Evolutionary conservation across 352 stramenopile species (phyloP).

Genomic region (Pythium diclinum): DNA sequence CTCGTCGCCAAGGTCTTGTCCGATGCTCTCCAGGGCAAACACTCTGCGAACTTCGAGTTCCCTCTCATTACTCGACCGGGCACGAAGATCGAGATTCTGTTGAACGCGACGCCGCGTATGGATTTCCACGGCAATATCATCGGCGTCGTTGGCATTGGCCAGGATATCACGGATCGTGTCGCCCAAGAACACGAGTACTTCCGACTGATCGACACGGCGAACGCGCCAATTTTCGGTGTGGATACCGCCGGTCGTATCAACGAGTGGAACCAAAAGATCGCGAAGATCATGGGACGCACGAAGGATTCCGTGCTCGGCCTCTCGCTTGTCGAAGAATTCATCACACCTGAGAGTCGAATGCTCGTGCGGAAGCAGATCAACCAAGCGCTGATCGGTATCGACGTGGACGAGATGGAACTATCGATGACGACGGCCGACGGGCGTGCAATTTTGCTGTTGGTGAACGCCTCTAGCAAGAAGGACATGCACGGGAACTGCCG

Average conservation of each 20-base stretch:
- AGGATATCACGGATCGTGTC: constrained; percentile 79
- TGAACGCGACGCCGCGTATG: constrained; percentile 71
- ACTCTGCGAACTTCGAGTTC: constrained; percentile 90
- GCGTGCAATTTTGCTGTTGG: constrained; percentile 61
- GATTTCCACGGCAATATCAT: constrained; percentile 77
- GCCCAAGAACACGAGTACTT: constrained; percentile 73
- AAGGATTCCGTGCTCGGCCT: constrained; percentile 66
- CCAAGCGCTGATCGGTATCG: constrained; percentile 77
- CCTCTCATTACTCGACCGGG: constrained; percentile 68
- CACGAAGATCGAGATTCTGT: constrained; percentile 61
- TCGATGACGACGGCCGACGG: constrained; percentile 79
- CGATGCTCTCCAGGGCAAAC: constrained; percentile 63
- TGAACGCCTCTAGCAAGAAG: constrained; percentile 86
- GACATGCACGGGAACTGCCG: constrained; percentile 91
- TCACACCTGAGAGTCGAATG: constrained; percentile 64
- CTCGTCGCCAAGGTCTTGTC: constrained; percentile 72
- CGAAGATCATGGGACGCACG: constrained; percentile 79
- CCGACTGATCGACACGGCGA: constrained; percentile 70
- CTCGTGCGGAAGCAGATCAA: constrained; percentile 74
- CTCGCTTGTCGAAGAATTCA: constrained; percentile 78
- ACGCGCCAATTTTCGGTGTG: constrained; percentile 84
- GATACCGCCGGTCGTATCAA: constrained; percentile 83
- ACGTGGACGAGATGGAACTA: constrained; percentile 88
- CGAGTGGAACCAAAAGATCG: constrained; percentile 88
- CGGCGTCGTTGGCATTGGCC: constrained; percentile 82